A percentile compares a stretch with the other conserved stretches of the same genome.
phyloP scores from a whole-genome alignment of 176 grass and related monocot species.

The Otatea glauca region DNA sequence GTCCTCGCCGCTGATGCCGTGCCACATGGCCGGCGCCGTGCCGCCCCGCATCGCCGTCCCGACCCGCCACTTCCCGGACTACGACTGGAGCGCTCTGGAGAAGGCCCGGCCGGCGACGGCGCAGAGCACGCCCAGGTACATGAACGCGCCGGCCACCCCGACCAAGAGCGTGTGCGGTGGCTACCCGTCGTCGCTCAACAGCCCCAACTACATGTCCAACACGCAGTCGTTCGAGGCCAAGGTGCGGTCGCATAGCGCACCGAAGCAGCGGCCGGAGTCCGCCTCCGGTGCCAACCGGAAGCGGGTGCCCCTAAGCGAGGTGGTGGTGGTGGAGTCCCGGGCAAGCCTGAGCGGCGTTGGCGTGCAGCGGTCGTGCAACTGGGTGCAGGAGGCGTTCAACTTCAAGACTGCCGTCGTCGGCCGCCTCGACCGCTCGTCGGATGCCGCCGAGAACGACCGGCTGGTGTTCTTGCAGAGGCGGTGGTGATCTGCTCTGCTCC shows the following conservation, averaged over 20 bases:
- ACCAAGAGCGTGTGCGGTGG: slow-evolving; percentile 63
- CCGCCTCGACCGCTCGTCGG: slow-evolving; percentile 61
- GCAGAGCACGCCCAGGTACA: slow-evolving; percentile 83
- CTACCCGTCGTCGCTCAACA: slow-evolving; percentile 41
- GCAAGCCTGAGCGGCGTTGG: slow-evolving; percentile 71
- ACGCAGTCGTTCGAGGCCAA: slow-evolving; percentile 96
- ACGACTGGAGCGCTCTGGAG: slow-evolving; percentile 66
- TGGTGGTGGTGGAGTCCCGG: slow-evolving; percentile 67
- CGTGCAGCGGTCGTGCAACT: slow-evolving; percentile 71
- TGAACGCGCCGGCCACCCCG: slow-evolving; percentile 60
- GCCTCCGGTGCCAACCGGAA: slow-evolving; percentile 42
- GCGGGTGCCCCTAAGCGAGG: slow-evolving; percentile 79
- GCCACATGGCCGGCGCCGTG: slow-evolving; percentile 14
- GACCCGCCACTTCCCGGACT: slow-evolving; percentile 53
- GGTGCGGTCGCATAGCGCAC: slow-evolving; percentile 88
- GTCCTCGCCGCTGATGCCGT: slow-evolving; percentile 52
- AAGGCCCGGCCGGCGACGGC: slow-evolving; percentile 82
- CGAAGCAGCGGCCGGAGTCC: slow-evolving; percentile 75
- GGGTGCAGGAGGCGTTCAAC: slow-evolving; percentile 69
- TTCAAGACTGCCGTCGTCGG: slow-evolving; percentile 80
- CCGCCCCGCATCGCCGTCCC: slow-evolving; percentile 63
- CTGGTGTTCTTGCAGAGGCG: slow-evolving; percentile 69
- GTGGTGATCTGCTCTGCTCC: slow-evolving; percentile 46
- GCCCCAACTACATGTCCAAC: slow-evolving; percentile 86
- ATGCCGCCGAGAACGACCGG: slow-evolving; percentile 51